Conservation (phyloP, 345 rosid species). For the Rhodamnia argentea region DNA sequence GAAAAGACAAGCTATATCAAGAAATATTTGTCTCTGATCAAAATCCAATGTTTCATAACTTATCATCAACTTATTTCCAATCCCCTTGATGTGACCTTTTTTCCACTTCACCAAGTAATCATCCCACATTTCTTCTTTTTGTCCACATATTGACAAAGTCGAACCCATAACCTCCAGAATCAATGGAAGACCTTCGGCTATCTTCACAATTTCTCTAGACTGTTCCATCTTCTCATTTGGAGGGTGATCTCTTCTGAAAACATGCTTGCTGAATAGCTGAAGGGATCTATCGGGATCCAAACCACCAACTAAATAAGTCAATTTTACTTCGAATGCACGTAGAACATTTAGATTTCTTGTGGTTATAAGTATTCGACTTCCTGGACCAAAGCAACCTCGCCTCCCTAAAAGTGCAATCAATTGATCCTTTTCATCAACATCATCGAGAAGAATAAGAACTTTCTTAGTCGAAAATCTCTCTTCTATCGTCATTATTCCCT, state of each 20-base stretch:
- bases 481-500: neutral
- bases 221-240: too few relatives aligned
- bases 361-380: neutral
- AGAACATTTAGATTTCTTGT: neutral
- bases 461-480: neutral
- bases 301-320: too few relatives aligned
- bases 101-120: neutral
- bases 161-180: too few relatives aligned
- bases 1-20: neutral
- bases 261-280: too few relatives aligned
- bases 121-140: neutral
- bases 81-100: neutral
- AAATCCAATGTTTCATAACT: neutral
- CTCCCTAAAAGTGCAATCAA: neutral
- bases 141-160: too few relatives aligned
- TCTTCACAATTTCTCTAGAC: too few relatives aligned
- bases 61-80: neutral
- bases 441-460: conserved; percentile 2
- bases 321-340: too few relatives aligned
- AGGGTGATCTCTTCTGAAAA: too few relatives aligned
- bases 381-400: neutral
- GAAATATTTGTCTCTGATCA: neutral
- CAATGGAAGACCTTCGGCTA: too few relatives aligned
- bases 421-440: neutral
- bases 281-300: too few relatives aligned